Evolutionary conservation across 306 rosid species (phyloP).

Genomic region (Cucumis cinereus): DNA sequence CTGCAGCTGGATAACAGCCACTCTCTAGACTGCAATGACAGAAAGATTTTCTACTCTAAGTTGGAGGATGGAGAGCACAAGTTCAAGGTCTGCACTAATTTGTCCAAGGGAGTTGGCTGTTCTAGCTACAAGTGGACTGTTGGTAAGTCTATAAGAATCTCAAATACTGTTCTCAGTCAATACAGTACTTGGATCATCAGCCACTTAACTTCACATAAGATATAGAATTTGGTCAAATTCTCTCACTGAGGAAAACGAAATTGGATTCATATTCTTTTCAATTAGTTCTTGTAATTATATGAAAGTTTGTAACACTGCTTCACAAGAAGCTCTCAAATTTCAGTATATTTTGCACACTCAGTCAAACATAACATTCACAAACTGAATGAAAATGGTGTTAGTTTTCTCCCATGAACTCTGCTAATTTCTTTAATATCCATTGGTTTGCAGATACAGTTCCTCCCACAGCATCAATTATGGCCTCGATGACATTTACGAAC

Average conservation of each 20-base stretch:
- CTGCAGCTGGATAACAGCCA: constrained; percentile 60
- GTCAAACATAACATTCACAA: neutral
- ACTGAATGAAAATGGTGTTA: neutral
- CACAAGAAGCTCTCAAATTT: neutral
- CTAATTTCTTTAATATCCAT: neutral
- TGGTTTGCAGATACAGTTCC: constrained; percentile 60
- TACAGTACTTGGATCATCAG: neutral
- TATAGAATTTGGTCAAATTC: neutral
- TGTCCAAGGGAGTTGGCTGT: constrained; percentile 39
- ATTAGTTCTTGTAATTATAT: neutral
- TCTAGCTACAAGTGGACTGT: constrained; percentile 63
- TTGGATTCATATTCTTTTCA: neutral
- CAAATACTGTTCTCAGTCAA: neutral
- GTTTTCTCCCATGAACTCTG: neutral
- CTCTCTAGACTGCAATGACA: constrained; percentile 33
- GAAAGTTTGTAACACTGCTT: neutral
- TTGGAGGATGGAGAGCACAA: constrained; percentile 71
- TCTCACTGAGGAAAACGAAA: neutral
- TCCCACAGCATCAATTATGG: constrained; percentile 67
- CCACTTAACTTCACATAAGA: neutral
- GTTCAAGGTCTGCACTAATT: constrained; percentile 56
- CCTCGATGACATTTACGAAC: constrained; percentile 50
- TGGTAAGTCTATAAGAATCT: constrained; percentile 40
- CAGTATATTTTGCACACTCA: neutral
- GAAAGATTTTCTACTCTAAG: constrained; percentile 36